Conservation (phyloP, 495 filamentous ascomycete genomes). For the Copromyces sp. region DNA sequence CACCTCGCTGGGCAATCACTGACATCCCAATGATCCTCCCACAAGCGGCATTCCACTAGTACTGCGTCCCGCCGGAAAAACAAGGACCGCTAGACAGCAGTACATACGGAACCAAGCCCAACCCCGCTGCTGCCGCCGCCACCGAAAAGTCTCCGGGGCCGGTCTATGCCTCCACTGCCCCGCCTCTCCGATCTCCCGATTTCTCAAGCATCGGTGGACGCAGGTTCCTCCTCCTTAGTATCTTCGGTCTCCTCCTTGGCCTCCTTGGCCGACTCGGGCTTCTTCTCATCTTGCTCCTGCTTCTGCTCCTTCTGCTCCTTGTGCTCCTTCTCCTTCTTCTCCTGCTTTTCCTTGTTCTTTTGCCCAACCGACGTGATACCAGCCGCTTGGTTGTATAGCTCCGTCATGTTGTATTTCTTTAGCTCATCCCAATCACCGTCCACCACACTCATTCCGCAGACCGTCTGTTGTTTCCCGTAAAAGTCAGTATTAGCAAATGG, state of each 20-base stretch:
- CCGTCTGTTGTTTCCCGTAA: slow-evolving; percentile 17
- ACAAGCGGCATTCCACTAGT: background rate
- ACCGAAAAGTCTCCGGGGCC: background rate
- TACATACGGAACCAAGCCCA: background rate
- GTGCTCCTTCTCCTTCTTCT: slow-evolving; percentile 13
- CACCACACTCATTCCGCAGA: slow-evolving; percentile 40
- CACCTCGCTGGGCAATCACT: background rate
- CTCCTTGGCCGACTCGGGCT: background rate
- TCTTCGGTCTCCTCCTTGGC: background rate
- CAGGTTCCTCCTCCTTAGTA: background rate
- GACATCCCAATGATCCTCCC: background rate
- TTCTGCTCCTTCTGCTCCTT: background rate
- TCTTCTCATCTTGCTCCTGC: background rate
- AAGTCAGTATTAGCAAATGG: background rate
- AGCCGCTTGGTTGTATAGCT: slow-evolving; percentile 28
- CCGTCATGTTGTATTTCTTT: slow-evolving; percentile 38
- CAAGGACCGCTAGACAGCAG: background rate
- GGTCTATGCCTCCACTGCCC: background rate
- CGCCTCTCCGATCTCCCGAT: background rate
- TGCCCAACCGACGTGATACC: background rate
- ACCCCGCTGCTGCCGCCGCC: background rate
- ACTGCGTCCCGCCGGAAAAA: background rate
- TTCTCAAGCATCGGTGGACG: background rate
- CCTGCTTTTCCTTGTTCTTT: background rate
- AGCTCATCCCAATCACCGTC: slow-evolving; percentile 40